Evolutionary conservation across 768 basidiomycete species (phyloP).

Genomic region (Coprinopsis marcescibilis): DNA sequence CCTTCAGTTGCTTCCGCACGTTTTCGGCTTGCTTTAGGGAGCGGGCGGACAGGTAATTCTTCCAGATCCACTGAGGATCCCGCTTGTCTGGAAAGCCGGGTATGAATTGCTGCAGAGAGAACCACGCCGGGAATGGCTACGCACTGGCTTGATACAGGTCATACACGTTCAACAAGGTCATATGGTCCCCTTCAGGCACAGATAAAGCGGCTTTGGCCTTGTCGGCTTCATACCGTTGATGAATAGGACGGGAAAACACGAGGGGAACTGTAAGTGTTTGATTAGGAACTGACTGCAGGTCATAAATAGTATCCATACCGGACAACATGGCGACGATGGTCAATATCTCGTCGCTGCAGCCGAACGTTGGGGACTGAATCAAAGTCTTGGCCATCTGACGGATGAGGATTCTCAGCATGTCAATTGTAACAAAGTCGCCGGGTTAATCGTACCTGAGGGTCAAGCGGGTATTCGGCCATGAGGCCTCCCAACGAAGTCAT

Average conservation of each 20-base stretch:
- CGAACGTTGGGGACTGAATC: slow-evolving; percentile 90
- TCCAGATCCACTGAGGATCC: slow-evolving; percentile 74
- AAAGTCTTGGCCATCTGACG: slow-evolving; percentile 86
- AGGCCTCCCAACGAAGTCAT: slow-evolving; percentile 80
- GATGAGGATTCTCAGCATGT: slow-evolving; percentile 2
- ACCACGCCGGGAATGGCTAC: slow-evolving; percentile 17
- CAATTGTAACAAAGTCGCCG: too few species aligned
- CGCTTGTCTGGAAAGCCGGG: slow-evolving; percentile 62
- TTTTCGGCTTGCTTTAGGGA: slow-evolving; percentile 90
- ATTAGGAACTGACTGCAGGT: background rate
- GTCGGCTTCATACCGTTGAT: slow-evolving; percentile 86
- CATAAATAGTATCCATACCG: slow-evolving; percentile 37
- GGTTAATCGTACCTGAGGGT: slow-evolving; percentile 70
- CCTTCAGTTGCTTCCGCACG: slow-evolving; percentile 81
- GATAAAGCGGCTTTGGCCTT: slow-evolving; percentile 82
- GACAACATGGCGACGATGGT: slow-evolving; percentile 97
- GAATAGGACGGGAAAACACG: slow-evolving; percentile 86
- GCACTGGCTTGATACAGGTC: slow-evolving; percentile 84
- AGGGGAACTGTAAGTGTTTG: slow-evolving; percentile 62
- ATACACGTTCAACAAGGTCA: slow-evolving; percentile 92
- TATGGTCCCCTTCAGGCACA: slow-evolving; percentile 92
- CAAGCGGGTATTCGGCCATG: slow-evolving; percentile 99
- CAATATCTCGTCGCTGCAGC: slow-evolving; percentile 92
- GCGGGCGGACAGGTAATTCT: slow-evolving; percentile 78
- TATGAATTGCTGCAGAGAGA: background rate